Evolutionary conservation across 2,329 filamentous ascomycete species (phyloP).

Genomic region (Pseudodiploospora longispora): DNA sequence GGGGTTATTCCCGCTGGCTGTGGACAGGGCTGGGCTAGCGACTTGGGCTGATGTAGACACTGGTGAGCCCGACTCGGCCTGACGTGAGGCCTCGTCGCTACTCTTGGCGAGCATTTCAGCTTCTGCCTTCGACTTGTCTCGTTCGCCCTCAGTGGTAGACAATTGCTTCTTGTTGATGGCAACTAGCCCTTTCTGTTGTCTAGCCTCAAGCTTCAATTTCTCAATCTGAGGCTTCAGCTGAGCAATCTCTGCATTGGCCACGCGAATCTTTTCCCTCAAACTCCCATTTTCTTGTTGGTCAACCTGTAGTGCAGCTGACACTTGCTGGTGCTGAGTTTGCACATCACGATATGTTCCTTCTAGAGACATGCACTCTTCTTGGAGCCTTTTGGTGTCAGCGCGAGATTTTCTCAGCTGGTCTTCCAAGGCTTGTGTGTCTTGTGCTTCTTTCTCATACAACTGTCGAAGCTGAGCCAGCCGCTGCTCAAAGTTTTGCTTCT

Average conservation of each 20-base stretch:
- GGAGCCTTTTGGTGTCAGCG: slow-evolving; percentile 74
- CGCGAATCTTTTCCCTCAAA: slow-evolving; percentile 80
- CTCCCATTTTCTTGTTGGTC: slow-evolving; percentile 83
- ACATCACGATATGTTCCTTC: slow-evolving; percentile 76
- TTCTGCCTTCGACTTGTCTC: slow-evolving; percentile 79
- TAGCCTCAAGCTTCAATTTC: slow-evolving; percentile 83
- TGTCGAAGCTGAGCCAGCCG: slow-evolving; percentile 77
- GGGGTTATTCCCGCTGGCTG: slow-evolving; percentile 77
- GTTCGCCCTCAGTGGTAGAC: slow-evolving; percentile 77
- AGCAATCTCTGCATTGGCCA: slow-evolving; percentile 72
- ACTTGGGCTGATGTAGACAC: slow-evolving; percentile 41
- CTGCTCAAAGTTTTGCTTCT: slow-evolving; percentile 90
- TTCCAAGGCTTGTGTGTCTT: slow-evolving; percentile 75
- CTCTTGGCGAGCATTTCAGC: slow-evolving; percentile 60
- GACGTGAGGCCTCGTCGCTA: slow-evolving; percentile 50
- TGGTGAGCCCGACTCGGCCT: slow-evolving; percentile 43
- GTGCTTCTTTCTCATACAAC: slow-evolving; percentile 89
- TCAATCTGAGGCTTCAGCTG: slow-evolving; percentile 86
- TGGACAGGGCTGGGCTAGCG: slow-evolving; percentile 61
- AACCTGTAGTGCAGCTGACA: slow-evolving; percentile 64
- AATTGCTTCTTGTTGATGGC: slow-evolving; percentile 99
- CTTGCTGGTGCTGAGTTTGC: slow-evolving; percentile 71
- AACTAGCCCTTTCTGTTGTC: slow-evolving; percentile 91
- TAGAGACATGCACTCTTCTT: slow-evolving; percentile 74
- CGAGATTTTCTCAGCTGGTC: slow-evolving; percentile 70